These are phyloP conservation scores for Chrysoporthe deuterocubensis DNA, from an alignment of 2,329 filamentous ascomycete genomes.

Conservation along the genomic window DNA sequence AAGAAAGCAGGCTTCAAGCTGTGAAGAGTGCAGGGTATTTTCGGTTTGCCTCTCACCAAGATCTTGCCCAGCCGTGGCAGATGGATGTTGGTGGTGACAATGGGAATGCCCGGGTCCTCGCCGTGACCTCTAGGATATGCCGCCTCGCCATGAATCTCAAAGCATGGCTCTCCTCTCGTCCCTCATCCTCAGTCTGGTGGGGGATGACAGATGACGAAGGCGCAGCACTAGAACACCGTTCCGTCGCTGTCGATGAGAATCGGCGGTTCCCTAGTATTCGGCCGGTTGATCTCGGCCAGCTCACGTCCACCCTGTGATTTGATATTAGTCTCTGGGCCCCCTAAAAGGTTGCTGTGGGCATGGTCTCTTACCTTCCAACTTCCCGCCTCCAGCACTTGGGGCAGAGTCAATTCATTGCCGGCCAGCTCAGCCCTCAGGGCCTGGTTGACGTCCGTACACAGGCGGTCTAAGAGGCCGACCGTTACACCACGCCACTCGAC, in stretches of 20 bases:
- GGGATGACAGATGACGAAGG: constrained; percentile 18
- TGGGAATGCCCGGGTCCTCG: background rate
- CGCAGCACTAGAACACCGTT: constrained; percentile 76
- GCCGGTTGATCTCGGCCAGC: constrained; percentile 91
- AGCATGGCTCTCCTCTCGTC: background rate
- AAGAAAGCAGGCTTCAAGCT: background rate
- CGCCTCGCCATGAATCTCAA: background rate
- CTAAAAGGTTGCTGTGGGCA: constrained; percentile 7
- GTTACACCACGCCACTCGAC: constrained; percentile 71
- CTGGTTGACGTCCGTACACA: constrained; percentile 62
- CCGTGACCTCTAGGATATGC: background rate
- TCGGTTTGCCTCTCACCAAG: background rate
- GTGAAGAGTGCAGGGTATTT: background rate
- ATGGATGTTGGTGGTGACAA: background rate
- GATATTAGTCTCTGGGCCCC: constrained; percentile 5
- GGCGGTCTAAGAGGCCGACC: constrained; percentile 60
- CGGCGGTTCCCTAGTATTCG: constrained; percentile 94
- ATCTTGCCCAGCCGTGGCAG: background rate
- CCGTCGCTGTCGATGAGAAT: constrained; percentile 97
- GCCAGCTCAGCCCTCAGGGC: constrained; percentile 65
- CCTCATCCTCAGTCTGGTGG: background rate
- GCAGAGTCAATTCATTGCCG: constrained; percentile 74
- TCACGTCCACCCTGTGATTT: constrained; percentile 77
- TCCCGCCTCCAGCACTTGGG: constrained; percentile 92
- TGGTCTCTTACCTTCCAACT: constrained; percentile 84